Conservation (phyloP, 129 eudicot genomes). For the Mikania micrantha region DNA sequence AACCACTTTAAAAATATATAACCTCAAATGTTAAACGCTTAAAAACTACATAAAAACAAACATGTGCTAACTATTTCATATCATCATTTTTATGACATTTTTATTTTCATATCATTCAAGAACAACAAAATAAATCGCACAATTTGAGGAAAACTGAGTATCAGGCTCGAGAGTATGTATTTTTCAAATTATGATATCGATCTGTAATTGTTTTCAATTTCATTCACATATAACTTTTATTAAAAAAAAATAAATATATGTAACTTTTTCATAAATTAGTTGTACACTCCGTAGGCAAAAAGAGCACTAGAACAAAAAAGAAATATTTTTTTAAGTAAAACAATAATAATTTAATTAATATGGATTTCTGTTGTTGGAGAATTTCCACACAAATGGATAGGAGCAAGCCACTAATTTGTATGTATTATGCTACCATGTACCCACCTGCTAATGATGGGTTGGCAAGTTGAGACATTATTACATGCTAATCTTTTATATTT, state of each 20-base stretch:
- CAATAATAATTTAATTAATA: background rate
- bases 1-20: too few relatives aligned
- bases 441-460: background rate
- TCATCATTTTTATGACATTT: too few relatives aligned
- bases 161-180: background rate
- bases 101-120: too few relatives aligned
- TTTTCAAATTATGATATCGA: too few relatives aligned
- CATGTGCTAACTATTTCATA: too few relatives aligned
- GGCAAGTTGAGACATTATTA: background rate
- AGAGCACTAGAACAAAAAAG: slow-evolving; percentile 15
- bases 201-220: background rate
- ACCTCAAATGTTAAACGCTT: too few relatives aligned
- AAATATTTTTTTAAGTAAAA: background rate
- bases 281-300: slow-evolving; percentile 23
- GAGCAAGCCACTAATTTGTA: background rate
- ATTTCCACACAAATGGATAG: slow-evolving; percentile 7
- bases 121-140: too few relatives aligned
- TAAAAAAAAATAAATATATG: background rate
- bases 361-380: slow-evolving; percentile 10
- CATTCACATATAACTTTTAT: background rate
- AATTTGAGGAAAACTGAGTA: too few relatives aligned
- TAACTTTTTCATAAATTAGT: background rate
- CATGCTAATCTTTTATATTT: too few relatives aligned
- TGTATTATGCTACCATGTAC: background rate
- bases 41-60: too few relatives aligned